These are phyloP conservation scores for Cryptococcus sp. DNA, from an alignment of 1,284 basidiomycete species.

Conservation along the genomic window DNA sequence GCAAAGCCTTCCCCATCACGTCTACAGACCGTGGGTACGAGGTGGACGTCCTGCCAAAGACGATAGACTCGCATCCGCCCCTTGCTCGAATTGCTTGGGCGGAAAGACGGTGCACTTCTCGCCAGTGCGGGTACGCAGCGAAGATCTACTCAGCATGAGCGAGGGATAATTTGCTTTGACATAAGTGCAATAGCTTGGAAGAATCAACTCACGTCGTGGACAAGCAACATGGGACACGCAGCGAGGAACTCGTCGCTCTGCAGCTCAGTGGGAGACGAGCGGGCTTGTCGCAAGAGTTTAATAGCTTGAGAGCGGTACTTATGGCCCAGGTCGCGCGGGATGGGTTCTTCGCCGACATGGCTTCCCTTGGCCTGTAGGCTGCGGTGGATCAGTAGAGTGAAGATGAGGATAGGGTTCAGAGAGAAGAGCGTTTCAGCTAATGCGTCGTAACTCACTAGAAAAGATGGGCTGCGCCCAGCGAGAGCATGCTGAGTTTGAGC, in stretches of 20 bases:
- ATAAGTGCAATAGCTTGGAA: no score
- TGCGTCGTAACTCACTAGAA: conserved; percentile 21
- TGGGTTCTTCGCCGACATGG: conserved; percentile 4
- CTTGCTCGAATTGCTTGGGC: conserved; percentile 28
- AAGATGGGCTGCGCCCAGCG: conserved; percentile 38
- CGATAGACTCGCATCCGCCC: conserved; percentile 33
- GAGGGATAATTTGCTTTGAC: no score
- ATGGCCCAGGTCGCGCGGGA: conserved; percentile 22
- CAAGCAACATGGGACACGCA: conserved; percentile 26
- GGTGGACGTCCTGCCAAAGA: conserved; percentile 24
- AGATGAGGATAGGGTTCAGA: neutral
- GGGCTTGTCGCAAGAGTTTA: conserved; percentile 32
- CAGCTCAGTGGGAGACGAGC: conserved; percentile 25
- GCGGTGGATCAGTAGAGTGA: neutral
- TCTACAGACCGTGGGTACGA: neutral
- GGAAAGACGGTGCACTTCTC: conserved; percentile 34
- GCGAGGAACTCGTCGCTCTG: conserved; percentile 37
- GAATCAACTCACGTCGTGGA: conserved; percentile 33
- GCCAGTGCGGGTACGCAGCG: conserved; percentile 33
- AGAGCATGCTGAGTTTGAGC: conserved; percentile 37
- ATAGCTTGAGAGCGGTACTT: conserved; percentile 30
- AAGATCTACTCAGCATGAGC: conserved; percentile 26
- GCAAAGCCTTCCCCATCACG: conserved; percentile 7
- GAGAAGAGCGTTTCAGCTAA: no score
- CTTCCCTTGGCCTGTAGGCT: conserved; percentile 21